Percentiles rank a stretch among this genome's conserved stretches.
Conservation (phyloP, 768 basidiomycete species). For the Kondoa subrosea region DNA sequence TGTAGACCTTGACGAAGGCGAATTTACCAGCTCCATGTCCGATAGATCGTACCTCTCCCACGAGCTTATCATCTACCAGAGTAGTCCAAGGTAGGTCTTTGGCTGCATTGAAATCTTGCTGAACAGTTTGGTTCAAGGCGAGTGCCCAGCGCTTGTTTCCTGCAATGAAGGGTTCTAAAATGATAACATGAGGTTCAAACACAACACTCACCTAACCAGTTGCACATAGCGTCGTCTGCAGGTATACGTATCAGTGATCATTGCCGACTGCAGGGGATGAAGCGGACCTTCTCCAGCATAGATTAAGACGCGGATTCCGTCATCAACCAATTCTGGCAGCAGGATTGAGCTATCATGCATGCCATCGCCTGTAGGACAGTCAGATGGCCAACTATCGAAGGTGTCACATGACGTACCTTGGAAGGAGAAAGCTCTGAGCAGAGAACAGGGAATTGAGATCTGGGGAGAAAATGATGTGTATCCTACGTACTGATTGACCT, state of each 20-base stretch:
- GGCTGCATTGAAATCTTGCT: slow-evolving; percentile 44
- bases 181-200: not conserved
- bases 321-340: slow-evolving; percentile 61
- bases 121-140: slow-evolving; percentile 30
- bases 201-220: slow-evolving; percentile 44
- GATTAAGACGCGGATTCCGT: slow-evolving; percentile 65
- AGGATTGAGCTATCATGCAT: slow-evolving; percentile 65
- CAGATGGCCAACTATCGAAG: slow-evolving; percentile 9
- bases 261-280: slow-evolving; percentile 20
- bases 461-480: slow-evolving; percentile 16
- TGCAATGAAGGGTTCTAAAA: too few species aligned
- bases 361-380: slow-evolving; percentile 59
- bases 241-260: not conserved
- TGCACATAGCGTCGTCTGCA: slow-evolving; percentile 60
- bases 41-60: slow-evolving; percentile 42
- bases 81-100: slow-evolving; percentile 44
- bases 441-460: not conserved
- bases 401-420: not conserved
- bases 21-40: slow-evolving; percentile 30
- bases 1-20: slow-evolving; percentile 58
- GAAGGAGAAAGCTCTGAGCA: not conserved
- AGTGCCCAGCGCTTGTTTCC: slow-evolving; percentile 12
- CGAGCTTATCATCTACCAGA: slow-evolving; percentile 40
- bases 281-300: slow-evolving; percentile 49
- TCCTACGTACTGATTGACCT: slow-evolving; percentile 69